A percentile compares a stretch with the other conserved stretches of the same genome.
phyloP scores from a whole-genome alignment of 495 filamentous ascomycete species.

The Talaromyces ruber region DNA sequence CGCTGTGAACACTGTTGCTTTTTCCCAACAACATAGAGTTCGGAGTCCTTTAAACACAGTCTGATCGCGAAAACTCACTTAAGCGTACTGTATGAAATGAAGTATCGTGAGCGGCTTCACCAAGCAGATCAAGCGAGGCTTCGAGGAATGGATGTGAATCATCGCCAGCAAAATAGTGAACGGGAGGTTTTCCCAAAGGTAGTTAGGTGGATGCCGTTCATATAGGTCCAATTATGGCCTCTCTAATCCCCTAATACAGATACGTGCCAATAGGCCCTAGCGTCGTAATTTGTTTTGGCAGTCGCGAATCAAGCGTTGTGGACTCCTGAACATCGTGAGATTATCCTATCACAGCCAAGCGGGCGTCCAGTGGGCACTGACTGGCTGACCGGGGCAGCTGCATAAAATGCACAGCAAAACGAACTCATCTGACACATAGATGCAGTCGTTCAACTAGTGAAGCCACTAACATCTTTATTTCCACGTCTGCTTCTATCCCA shows the following conservation, averaged over 20 bases:
- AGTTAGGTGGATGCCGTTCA: background rate
- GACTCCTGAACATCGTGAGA: background rate
- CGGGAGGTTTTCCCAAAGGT: too few relatives aligned
- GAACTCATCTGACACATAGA: background rate
- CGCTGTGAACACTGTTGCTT: too few relatives aligned
- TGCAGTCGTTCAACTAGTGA: background rate
- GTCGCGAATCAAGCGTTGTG: background rate
- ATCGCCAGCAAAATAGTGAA: too few relatives aligned
- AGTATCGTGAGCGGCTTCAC: too few relatives aligned
- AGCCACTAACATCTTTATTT: background rate
- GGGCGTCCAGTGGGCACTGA: background rate
- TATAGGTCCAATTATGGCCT: background rate
- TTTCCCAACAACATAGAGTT: too few relatives aligned
- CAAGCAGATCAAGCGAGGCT: too few relatives aligned
- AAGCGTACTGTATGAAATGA: too few relatives aligned
- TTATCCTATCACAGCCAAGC: background rate
- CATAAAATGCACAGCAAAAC: too few relatives aligned
- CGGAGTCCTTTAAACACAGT: too few relatives aligned
- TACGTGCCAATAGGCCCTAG: background rate
- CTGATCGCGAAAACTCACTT: too few relatives aligned
- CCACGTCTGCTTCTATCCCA: background rate
- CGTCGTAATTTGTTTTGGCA: background rate
- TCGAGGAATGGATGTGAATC: too few relatives aligned
- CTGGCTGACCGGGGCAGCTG: background rate
- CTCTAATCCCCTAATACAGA: background rate